Conservation (phyloP, 306 rosid species). For the Benincasa hispida region DNA sequence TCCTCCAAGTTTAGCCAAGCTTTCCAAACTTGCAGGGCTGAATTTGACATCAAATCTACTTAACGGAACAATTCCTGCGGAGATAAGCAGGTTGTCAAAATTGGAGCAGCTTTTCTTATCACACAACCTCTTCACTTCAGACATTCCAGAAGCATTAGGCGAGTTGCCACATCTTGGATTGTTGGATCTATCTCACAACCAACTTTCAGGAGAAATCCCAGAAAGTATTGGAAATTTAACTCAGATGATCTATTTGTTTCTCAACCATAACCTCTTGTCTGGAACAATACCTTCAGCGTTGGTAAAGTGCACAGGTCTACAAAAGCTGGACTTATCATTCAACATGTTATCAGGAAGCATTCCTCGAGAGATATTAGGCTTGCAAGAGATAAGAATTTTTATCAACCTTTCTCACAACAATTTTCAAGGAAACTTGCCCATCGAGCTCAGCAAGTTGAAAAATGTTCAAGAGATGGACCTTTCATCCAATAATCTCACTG, state of each 20-base stretch:
- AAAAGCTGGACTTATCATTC: constrained; percentile 55
- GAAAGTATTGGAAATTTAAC: constrained; percentile 32
- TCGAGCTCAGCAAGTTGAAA: constrained; percentile 49
- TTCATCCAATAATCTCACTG: constrained; percentile 45
- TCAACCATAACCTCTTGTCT: constrained; percentile 51
- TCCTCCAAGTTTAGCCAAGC: constrained; percentile 35
- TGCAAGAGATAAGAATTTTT: constrained; percentile 54
- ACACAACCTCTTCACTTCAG: constrained; percentile 29
- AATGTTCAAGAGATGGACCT: constrained; percentile 60
- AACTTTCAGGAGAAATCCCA: constrained; percentile 42
- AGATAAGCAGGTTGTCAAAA: constrained; percentile 18
- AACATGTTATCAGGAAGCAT: constrained; percentile 45
- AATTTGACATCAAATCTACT: constrained; percentile 50
- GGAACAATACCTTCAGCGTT: constrained; percentile 45
- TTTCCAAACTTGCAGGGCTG: constrained; percentile 26
- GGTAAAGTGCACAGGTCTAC: constrained; percentile 32
- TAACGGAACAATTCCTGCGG: constrained; percentile 34
- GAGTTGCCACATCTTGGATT: constrained; percentile 32
- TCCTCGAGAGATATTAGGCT: constrained; percentile 30
- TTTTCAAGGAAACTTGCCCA: constrained; percentile 49
- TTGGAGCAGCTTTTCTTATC: constrained; percentile 48
- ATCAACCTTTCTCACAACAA: constrained; percentile 52
- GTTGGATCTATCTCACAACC: constrained; percentile 46
- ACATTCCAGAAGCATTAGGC: constrained; percentile 31
- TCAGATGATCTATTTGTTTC: constrained; percentile 30